These are phyloP conservation scores for Thielaviopsis musarum DNA, from an alignment of 2,329 filamentous ascomycete species.

Conservation along the genomic window DNA sequence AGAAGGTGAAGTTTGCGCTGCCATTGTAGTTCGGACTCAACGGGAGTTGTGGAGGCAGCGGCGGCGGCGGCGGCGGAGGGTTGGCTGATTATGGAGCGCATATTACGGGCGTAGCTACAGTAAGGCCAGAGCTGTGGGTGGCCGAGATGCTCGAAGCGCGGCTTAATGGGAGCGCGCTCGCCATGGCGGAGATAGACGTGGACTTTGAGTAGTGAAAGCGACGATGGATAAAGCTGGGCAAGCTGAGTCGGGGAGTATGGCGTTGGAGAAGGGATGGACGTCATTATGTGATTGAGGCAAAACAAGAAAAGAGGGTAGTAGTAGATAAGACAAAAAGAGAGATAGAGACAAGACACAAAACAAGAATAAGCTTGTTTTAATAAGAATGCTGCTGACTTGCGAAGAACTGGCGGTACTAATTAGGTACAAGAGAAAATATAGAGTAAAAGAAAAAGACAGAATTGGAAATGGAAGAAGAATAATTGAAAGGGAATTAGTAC, in stretches of 20 bases:
- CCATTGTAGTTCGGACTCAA: constrained; percentile 23
- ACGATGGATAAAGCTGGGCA: constrained; percentile 58
- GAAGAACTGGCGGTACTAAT: too few relatives aligned
- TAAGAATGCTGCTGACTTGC: background rate
- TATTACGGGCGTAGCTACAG: constrained; percentile 58
- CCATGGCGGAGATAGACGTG: constrained; percentile 73
- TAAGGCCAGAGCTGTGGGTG: constrained; percentile 72
- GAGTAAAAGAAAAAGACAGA: too few relatives aligned
- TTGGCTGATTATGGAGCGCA: constrained; percentile 30
- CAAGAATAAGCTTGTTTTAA: background rate
- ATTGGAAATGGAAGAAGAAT: too few relatives aligned
- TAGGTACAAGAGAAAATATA: too few relatives aligned
- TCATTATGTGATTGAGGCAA: constrained; percentile 49
- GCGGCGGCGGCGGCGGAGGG: constrained; percentile 14
- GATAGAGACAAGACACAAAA: background rate
- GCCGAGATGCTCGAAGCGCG: constrained; percentile 70
- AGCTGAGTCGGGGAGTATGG: constrained; percentile 75
- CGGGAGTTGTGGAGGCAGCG: constrained; percentile 17
- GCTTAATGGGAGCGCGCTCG: constrained; percentile 66
- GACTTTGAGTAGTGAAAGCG: constrained; percentile 71
- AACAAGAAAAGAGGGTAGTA: background rate
- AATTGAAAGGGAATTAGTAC: too few relatives aligned
- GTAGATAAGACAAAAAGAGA: background rate
- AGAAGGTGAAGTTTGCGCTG: constrained; percentile 20
- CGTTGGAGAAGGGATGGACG: constrained; percentile 53